Evolutionary conservation across 352 stramenopile genomes (phyloP).

Genomic region (Discostella stelligera): DNA sequence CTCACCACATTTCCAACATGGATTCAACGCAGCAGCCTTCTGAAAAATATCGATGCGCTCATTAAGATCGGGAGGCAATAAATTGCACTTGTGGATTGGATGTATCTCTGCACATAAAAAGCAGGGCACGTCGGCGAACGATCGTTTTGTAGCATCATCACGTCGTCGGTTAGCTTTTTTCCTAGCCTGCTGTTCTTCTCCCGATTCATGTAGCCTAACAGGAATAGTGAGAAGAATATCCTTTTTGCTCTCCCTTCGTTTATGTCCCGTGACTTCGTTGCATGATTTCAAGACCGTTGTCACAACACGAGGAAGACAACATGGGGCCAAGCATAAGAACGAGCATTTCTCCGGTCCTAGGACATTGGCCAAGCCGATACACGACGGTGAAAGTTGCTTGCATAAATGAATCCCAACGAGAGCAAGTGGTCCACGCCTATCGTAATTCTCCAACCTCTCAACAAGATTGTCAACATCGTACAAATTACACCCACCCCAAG

Average conservation of each 20-base stretch:
- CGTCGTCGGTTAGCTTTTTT: slow-evolving; percentile 36
- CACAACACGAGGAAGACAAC: slow-evolving; percentile 59
- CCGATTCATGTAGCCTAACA: slow-evolving; percentile 36
- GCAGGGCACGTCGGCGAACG: slow-evolving; percentile 15
- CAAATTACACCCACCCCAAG: slow-evolving; percentile 64
- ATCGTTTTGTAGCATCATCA: slow-evolving; percentile 26
- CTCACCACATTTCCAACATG: slow-evolving; percentile 69
- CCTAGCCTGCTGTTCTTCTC: slow-evolving; percentile 37
- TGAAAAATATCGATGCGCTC: slow-evolving; percentile 36
- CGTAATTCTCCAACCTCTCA: slow-evolving; percentile 29
- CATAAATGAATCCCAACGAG: slow-evolving; percentile 76
- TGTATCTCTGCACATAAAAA: slow-evolving; percentile 33
- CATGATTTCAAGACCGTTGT: slow-evolving; percentile 16
- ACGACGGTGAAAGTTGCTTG: slow-evolving; percentile 61
- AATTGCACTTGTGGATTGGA: slow-evolving; percentile 33
- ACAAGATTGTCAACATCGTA: slow-evolving; percentile 64
- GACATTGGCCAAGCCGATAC: slow-evolving; percentile 59
- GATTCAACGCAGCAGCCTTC: slow-evolving; percentile 24
- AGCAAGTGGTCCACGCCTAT: slow-evolving; percentile 24
- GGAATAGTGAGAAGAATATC: slow-evolving; percentile 10
- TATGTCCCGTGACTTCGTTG: slow-evolving; percentile 18
- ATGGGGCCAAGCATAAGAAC: slow-evolving; percentile 66
- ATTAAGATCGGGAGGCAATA: slow-evolving; percentile 32
- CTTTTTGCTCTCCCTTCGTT: slow-evolving; percentile 20
- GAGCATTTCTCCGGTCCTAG: slow-evolving; percentile 52